Evolutionary conservation across 2,329 filamentous ascomycete species (phyloP).

Genomic region (Cordyceps farinosa): DNA sequence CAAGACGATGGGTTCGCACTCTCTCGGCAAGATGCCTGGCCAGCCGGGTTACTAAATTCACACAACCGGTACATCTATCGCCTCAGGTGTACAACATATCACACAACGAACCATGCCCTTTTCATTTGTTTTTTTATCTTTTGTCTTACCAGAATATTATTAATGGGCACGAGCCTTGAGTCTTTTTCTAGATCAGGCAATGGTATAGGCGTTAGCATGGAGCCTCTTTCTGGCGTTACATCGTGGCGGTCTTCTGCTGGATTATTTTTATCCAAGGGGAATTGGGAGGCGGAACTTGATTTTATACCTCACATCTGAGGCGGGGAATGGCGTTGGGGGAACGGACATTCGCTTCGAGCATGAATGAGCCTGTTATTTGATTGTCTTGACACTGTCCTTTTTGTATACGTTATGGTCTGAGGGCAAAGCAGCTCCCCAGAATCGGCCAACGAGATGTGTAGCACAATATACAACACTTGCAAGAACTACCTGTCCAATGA

Average conservation of each 20-base stretch:
- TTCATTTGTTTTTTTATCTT: constrained; percentile 12
- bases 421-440: neutral
- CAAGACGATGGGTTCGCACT: constrained; percentile 43
- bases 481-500: neutral
- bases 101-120: constrained; percentile 5
- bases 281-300: neutral
- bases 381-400: constrained; percentile 3
- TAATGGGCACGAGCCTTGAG: constrained; percentile 4
- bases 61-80: neutral
- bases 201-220: constrained; percentile 9
- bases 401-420: constrained; percentile 5
- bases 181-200: constrained; percentile 10
- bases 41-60: constrained; percentile 47
- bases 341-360: constrained; percentile 16
- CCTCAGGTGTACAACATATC: neutral
- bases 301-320: neutral
- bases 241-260: neutral
- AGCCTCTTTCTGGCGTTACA: neutral
- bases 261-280: neutral
- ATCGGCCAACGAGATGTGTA: neutral
- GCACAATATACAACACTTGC: constrained; percentile 13
- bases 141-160: constrained; percentile 5
- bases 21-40: constrained; percentile 54
- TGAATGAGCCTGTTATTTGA: constrained; percentile 12
- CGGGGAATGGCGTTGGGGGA: constrained; percentile 9